Evolutionary conservation across 139 green algal species (phyloP), one percentile per base, ranked within the genome.

Genomic region (Micromonas commoda): DNA sequence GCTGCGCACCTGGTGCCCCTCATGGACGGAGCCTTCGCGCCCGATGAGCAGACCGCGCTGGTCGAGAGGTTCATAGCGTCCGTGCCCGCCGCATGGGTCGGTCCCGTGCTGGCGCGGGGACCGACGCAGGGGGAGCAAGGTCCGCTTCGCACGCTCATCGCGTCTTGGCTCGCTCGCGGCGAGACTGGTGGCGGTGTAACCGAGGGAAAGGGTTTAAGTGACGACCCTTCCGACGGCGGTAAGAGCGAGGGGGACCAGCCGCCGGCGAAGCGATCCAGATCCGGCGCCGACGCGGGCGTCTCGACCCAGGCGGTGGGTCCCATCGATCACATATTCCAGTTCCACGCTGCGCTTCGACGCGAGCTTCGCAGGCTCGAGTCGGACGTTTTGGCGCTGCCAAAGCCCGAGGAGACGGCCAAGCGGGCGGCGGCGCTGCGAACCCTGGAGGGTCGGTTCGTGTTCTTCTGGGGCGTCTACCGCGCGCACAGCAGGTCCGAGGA

Each of bases 321-420:
- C 0, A 97, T 99, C 32, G 95, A 99, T 80, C 93, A 97, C 86
- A 99, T 99, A 77, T 99, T 99, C 72, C 88, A 94, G 77, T 94
- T 96, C 71, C 91, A 96, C 71, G 82, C 89, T 65, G 91, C 90
- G 1, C 72, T 95, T 26, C 77, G 82, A 24, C 80, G 82, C 5
- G 95, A 99, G 77, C 83, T 99, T 0, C 79, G 23, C 1, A 26
- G 65, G 28, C 51, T 88, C 1, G 77, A 61, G 54, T 21, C 23
- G 28, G 74, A 80, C 34, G 52, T 64, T 24, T 51, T 64, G 29
- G 73, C 26, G 53, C 60, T 64, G 39, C 24, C 67, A 2, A 45
- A 13, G 1, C 5, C 71, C 37, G 71, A 72, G 31, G 34, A 33
- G 54, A 6, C 24, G 38, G 20, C 4, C 9, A 28, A 66, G 0